These are phyloP conservation scores for Clonostachys solani DNA, from an alignment of 2,329 filamentous ascomycete genomes.

Conservation along the genomic window DNA sequence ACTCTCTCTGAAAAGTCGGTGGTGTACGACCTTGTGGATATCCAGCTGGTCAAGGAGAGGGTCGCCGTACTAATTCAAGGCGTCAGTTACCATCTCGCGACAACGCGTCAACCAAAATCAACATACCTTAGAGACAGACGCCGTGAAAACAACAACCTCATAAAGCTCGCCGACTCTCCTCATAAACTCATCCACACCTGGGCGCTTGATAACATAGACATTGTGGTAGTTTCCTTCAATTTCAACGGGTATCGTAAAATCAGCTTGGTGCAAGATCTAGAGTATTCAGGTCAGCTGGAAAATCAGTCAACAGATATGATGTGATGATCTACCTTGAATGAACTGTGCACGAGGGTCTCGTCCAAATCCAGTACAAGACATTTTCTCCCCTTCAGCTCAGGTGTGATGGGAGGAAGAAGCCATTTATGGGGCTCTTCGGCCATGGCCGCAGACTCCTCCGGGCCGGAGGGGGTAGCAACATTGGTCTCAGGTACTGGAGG, in stretches of 20 bases:
- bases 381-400: conserved; percentile 81
- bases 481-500: conserved; percentile 42
- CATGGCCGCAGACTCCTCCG: too few relatives aligned
- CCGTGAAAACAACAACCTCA: conserved; percentile 97
- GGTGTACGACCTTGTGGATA: conserved; percentile 95
- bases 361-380: conserved; percentile 94
- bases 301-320: conserved; percentile 1
- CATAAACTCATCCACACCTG: conserved; percentile 99
- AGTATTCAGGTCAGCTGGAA: conserved; percentile 4
- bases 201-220: conserved; percentile 98
- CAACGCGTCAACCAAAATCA: not conserved
- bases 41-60: conserved; percentile 93
- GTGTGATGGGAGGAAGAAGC: conserved; percentile 76
- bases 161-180: conserved; percentile 96
- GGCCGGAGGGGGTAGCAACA: conserved; percentile 24
- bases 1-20: conserved; percentile 93
- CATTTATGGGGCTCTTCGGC: conserved; percentile 46
- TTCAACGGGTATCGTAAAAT: conserved; percentile 98
- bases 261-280: conserved; percentile 93
- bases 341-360: conserved; percentile 96
- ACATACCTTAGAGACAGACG: conserved; percentile 89
- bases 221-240: conserved; percentile 99
- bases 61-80: conserved; percentile 73
- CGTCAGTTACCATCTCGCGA: conserved; percentile 4
- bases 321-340: conserved; percentile 74